Evolutionary conservation across 768 basidiomycete species (phyloP).

Genomic region (Lyophyllum decastes): DNA sequence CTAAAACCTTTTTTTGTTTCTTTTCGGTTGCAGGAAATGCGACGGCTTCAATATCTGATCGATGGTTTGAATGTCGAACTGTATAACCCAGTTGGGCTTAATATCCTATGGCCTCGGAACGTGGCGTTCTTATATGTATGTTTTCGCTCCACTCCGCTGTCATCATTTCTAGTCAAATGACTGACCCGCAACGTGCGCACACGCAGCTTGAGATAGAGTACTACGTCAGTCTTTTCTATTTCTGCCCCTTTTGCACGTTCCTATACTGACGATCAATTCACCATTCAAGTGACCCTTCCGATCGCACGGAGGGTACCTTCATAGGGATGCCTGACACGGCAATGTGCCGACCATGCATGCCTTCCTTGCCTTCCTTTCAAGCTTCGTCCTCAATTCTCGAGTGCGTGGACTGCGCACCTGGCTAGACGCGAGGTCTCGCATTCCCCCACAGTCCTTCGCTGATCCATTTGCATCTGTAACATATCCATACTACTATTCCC

Average conservation of each 20-base stretch:
- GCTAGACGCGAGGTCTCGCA: neutral
- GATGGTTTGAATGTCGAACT: conserved; percentile 67
- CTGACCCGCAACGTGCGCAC: neutral
- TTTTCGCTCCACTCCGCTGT: conserved; percentile 22
- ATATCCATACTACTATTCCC: neutral
- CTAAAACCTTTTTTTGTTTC: conserved; percentile 4
- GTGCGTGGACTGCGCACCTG: conserved; percentile 9
- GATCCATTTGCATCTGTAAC: conserved; percentile 1
- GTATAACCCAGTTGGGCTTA: conserved; percentile 86
- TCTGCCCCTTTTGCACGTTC: neutral
- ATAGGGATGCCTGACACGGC: neutral
- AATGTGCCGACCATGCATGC: neutral
- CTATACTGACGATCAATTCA: neutral
- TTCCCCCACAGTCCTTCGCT: conserved; percentile 1
- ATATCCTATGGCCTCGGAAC: conserved; percentile 81
- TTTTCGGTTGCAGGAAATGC: conserved; percentile 84
- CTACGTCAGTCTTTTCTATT: conserved; percentile 59
- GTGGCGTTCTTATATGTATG: conserved; percentile 92
- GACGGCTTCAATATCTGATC: conserved; percentile 60
- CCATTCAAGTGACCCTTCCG: conserved; percentile 18
- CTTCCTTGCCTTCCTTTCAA: neutral
- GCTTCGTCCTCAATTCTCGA: conserved; percentile 2
- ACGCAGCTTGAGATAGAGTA: conserved; percentile 92
- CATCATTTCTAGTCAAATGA: conserved; percentile 12
- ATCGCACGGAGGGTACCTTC: neutral